phyloP scores from a whole-genome alignment of 768 basidiomycete species.

The Erythrobasidium yunnanense region DNA sequence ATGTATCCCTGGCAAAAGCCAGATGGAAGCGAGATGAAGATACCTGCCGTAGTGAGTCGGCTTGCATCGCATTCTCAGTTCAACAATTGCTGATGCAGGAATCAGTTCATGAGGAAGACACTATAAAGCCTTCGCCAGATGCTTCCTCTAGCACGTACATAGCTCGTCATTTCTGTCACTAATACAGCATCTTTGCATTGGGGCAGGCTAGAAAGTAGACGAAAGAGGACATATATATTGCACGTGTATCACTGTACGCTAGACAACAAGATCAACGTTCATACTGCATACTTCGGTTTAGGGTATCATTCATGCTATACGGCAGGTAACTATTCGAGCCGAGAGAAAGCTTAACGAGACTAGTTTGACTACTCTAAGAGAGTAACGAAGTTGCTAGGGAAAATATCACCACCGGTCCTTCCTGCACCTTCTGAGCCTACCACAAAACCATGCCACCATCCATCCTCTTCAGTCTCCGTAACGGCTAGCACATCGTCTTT shows the following conservation, averaged over 20 bases:
- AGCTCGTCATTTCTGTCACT: too few relatives aligned
- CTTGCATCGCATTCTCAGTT: background rate
- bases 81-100: background rate
- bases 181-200: too few relatives aligned
- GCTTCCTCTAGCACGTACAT: background rate
- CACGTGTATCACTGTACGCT: too few relatives aligned
- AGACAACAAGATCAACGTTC: too few relatives aligned
- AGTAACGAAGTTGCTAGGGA: slow-evolving; percentile 37
- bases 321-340: too few relatives aligned
- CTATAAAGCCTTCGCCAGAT: background rate
- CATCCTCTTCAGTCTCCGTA: slow-evolving; percentile 47
- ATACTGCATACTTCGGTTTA: too few relatives aligned
- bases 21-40: background rate
- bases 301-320: too few relatives aligned
- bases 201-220: too few relatives aligned
- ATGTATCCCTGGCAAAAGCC: background rate
- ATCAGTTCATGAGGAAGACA: background rate
- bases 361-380: slow-evolving; percentile 19
- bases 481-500: slow-evolving; percentile 91
- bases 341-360: too few relatives aligned
- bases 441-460: slow-evolving; percentile 91
- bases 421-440: slow-evolving; percentile 51
- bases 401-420: slow-evolving; percentile 31
- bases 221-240: too few relatives aligned
- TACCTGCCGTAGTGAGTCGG: background rate